Conservation (phyloP, 768 basidiomycete genomes). For the Lentinula aciculospora region DNA sequence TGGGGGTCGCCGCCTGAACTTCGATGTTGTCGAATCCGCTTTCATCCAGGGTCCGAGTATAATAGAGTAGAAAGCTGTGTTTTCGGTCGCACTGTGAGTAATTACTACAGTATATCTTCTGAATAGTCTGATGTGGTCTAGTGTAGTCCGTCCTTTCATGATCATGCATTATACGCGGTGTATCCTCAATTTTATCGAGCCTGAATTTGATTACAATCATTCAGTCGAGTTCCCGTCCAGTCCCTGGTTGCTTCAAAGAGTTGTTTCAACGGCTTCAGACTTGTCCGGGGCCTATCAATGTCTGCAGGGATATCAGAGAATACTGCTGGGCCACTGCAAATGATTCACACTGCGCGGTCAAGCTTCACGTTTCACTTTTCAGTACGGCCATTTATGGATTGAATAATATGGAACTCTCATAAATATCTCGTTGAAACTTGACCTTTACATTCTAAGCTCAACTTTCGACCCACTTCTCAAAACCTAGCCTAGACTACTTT, state of each 20-base stretch:
- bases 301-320: neutral
- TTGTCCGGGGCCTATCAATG: neutral
- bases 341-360: neutral
- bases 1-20: no score
- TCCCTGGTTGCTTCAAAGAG: neutral
- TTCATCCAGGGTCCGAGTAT: no score
- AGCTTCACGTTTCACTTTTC: neutral
- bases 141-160: no score
- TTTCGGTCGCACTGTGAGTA: no score
- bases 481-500: neutral
- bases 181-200: neutral
- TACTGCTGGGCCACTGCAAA: no score
- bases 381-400: no score
- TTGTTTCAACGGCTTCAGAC: neutral
- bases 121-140: no score
- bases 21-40: no score
- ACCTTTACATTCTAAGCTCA: neutral
- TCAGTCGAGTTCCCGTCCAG: neutral
- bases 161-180: no score
- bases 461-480: neutral
- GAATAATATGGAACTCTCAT: neutral
- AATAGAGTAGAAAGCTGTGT: no score
- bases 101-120: no score
- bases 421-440: neutral
- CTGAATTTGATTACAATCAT: neutral